A percentile compares a stretch with the other conserved stretches of the same genome.
Conservation (phyloP, 352 stramenopile species). For the Globisporangium iwayamae region DNA sequence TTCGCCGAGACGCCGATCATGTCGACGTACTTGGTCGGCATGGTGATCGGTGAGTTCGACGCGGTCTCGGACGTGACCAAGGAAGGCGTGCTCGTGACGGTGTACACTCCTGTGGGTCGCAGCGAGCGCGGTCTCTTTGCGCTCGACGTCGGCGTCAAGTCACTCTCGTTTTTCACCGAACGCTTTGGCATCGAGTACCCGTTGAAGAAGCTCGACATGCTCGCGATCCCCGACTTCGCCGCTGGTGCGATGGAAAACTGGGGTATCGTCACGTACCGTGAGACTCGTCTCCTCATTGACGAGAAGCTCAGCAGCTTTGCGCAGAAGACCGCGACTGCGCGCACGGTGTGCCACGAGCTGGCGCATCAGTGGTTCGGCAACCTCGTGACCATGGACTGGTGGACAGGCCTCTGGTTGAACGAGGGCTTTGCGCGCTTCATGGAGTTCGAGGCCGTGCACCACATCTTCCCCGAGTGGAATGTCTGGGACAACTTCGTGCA, state of each 20-base stretch:
- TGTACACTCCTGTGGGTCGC: conserved; percentile 95
- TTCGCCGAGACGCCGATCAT: conserved; percentile 95
- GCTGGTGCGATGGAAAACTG: conserved; percentile 96
- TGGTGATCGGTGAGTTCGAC: conserved; percentile 96
- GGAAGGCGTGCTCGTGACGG: conserved; percentile 90
- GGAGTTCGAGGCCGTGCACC: conserved; percentile 92
- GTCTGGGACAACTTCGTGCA: conserved; percentile 96
- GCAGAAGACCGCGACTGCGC: conserved; percentile 82
- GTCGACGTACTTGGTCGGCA: conserved; percentile 95
- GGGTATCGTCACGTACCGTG: conserved; percentile 96
- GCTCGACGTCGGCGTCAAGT: conserved; percentile 65
- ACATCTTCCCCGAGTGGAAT: conserved; percentile 93
- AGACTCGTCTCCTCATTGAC: conserved; percentile 90
- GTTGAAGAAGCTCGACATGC: conserved; percentile 97
- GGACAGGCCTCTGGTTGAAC: conserved; percentile 96
- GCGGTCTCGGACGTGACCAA: conserved; percentile 87
- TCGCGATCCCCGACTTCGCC: conserved; percentile 96
- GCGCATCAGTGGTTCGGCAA: conserved; percentile 98
- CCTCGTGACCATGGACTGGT: conserved; percentile 98
- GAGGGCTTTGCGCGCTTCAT: conserved; percentile 98
- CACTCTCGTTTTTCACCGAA: conserved; percentile 68
- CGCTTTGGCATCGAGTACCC: conserved; percentile 91
- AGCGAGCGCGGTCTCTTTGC: conserved; percentile 91
- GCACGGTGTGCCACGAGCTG: conserved; percentile 97
- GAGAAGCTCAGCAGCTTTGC: conserved; percentile 59